Base-by-base conservation (phyloP, 1,139 yeast genomes). In the Sugiyamaella pinicola region DNA sequence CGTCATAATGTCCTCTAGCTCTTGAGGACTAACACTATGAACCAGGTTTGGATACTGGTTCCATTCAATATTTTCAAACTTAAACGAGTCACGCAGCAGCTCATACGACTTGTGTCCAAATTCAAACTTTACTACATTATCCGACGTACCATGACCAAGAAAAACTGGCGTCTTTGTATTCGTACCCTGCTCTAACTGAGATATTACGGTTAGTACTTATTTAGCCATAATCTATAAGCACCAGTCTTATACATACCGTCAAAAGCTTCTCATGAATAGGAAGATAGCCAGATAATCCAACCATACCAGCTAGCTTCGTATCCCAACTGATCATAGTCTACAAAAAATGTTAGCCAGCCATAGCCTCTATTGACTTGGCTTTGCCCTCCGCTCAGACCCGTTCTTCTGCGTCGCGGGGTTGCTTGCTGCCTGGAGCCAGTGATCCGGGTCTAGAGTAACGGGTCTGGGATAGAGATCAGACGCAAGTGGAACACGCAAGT, bases 121-220 rank as follows among this genome's bases (percentile, higher is more conserved):
- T 3, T 69, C 61, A 49, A 74, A 71, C 4, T 75, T 66, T 21
- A 93, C 79, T 4, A 91, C 74, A 0, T 86, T 86, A 65, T 93
- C 99, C 2, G 66, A 70, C 1, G 81, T 80, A 24, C 99, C 99
- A 67, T 93, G 98, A 7, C 95, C 96, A 61, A 88, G 87, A 72
- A 89, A 89, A 12, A 88, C 73, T 0, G 96, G 96, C 0, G 96
- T 87, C 3, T 75, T 71, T 22, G 71, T 69, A 67, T 88, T 89
- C 24, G 70, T 69, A 6, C 61, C 58, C 7, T 67, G 67, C 34
- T 64, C 64, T 24, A 69, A 43, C 45, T 41, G 19, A 31, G 21
- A 18, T 35, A 17, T 28, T n/a, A n/a, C n/a, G n/a, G 48, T 35
- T 46, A 29, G 31, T 19, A 24, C 9, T 10, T 17, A n/a, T 18